Percentiles rank a stretch among this genome's conserved stretches.
These are phyloP conservation scores for Parastagonospora avenae DNA, from an alignment of 2,329 filamentous ascomycete species.

Conservation along the genomic window DNA sequence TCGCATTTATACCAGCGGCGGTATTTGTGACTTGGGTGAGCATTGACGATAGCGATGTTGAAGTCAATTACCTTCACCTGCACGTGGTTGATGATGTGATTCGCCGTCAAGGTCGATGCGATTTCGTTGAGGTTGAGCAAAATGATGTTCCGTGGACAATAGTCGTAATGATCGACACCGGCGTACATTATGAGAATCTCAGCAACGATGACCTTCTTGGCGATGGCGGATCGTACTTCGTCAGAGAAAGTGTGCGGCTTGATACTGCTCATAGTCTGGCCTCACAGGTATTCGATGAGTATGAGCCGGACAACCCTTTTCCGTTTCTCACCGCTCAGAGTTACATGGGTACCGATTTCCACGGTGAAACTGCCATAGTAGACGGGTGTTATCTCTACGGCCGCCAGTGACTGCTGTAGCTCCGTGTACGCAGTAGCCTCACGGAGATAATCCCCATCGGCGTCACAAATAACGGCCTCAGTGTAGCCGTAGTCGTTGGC, in stretches of 20 bases:
- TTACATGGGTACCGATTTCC: not conserved
- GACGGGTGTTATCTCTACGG: not conserved
- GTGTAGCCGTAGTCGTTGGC: not conserved
- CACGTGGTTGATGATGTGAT: not conserved
- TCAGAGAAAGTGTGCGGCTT: not conserved
- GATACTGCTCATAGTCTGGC: not conserved
- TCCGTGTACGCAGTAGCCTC: constrained; percentile 4
- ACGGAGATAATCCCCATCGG: constrained; percentile 6
- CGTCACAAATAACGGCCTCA: constrained; percentile 3
- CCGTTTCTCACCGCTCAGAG: not conserved
- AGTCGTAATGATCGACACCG: constrained; percentile 7
- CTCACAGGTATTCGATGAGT: constrained; percentile 1
- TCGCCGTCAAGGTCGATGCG: not conserved
- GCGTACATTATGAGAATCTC: constrained; percentile 5
- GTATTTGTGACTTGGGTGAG: not conserved
- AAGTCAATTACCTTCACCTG: constrained; percentile 7
- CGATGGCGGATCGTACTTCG: not conserved
- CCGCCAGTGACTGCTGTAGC: not conserved
- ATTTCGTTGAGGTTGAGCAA: not conserved
- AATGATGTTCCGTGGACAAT: constrained; percentile 14
- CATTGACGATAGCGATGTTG: not conserved
- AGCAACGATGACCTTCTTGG: constrained; percentile 2
- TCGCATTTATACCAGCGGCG: not conserved
- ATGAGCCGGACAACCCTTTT: constrained; percentile 8
- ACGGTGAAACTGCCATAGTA: constrained; percentile 7